Conservation (phyloP, 2,329 filamentous ascomycete species). For the Akanthomyces uredinophilus region DNA sequence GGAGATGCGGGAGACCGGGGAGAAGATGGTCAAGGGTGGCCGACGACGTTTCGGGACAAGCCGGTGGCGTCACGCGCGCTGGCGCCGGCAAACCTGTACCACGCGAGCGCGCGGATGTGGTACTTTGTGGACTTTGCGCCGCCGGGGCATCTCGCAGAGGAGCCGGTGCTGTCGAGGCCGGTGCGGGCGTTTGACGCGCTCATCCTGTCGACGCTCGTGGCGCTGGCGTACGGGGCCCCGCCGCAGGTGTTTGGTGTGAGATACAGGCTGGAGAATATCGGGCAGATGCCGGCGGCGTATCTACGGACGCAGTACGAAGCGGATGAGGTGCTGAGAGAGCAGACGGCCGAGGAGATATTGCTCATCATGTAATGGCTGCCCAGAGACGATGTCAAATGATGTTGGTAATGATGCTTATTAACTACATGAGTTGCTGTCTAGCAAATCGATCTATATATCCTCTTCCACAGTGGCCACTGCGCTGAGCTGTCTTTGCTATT, state of each 20-base stretch:
- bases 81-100: slow-evolving; percentile 18
- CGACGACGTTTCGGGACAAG: slow-evolving; percentile 12
- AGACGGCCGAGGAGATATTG: slow-evolving; percentile 3
- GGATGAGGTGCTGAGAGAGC: slow-evolving; percentile 12
- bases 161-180: slow-evolving; percentile 16
- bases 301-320: slow-evolving; percentile 13
- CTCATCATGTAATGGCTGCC: slow-evolving; percentile 3
- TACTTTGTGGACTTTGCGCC: slow-evolving; percentile 19
- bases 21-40: not conserved
- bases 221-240: slow-evolving; percentile 15
- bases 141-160: not conserved
- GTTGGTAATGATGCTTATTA: not conserved
- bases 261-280: slow-evolving; percentile 14
- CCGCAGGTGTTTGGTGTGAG: slow-evolving; percentile 17
- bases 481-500: slow-evolving; percentile 23
- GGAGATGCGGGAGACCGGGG: not conserved
- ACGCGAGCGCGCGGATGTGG: slow-evolving; percentile 19
- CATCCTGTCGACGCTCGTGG: slow-evolving; percentile 16
- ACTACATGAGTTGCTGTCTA: not conserved
- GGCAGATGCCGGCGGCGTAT: slow-evolving; percentile 17
- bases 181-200: slow-evolving; percentile 19
- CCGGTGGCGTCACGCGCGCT: slow-evolving; percentile 18
- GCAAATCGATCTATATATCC: slow-evolving; percentile 19
- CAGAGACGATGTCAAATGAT: not conserved
- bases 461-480: slow-evolving; percentile 25